Evolutionary conservation across 257 asterid genomes (phyloP).

Genomic region (Nicotiana undulata): DNA sequence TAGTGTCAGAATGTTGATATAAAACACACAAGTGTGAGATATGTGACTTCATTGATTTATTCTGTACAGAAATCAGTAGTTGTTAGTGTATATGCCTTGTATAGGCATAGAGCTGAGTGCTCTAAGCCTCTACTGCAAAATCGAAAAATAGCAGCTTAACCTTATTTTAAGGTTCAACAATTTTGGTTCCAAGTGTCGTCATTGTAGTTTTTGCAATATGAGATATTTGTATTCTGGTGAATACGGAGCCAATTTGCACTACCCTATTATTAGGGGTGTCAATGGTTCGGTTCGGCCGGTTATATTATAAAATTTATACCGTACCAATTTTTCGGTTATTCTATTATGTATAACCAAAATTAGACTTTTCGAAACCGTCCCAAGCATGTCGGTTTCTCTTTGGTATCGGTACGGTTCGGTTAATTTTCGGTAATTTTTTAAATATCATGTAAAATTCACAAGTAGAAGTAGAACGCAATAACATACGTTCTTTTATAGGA

Average conservation of each 20-base stretch:
- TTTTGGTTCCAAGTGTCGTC: neutral
- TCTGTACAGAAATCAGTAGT: neutral
- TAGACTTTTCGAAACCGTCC: too few relatives aligned
- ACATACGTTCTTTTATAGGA: too few relatives aligned
- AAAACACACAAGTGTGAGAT: neutral
- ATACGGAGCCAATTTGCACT: neutral
- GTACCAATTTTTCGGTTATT: too few relatives aligned
- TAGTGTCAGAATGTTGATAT: neutral
- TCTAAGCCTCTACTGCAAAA: neutral
- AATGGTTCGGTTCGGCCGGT: too few relatives aligned
- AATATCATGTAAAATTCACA: too few relatives aligned
- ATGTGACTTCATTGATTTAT: neutral
- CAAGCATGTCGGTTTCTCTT: too few relatives aligned
- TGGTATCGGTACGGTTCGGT: too few relatives aligned
- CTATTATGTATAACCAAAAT: too few relatives aligned
- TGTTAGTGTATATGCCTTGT: neutral
- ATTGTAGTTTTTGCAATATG: neutral
- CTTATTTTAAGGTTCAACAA: neutral
- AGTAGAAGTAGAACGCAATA: too few relatives aligned
- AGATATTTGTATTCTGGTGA: neutral
- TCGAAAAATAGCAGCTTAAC: neutral
- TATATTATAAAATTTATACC: too few relatives aligned
- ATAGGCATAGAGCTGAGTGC: neutral
- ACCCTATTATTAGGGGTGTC: too few relatives aligned
- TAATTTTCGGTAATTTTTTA: too few relatives aligned